Base-by-base conservation (phyloP, 2,329 filamentous ascomycete genomes). In the Penicillium sp. region DNA sequence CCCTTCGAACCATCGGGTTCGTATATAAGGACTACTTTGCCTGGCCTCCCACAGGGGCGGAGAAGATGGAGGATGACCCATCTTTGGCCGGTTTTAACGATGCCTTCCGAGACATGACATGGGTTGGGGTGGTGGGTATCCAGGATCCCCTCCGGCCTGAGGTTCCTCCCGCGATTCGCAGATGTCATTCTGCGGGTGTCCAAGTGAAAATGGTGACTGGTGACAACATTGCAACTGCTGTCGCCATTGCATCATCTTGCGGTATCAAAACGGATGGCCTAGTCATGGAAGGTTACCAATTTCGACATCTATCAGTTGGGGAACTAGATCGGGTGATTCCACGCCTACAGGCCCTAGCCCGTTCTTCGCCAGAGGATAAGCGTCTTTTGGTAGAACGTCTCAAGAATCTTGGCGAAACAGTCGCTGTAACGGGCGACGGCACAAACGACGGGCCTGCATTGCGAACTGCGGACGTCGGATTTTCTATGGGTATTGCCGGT, bases 71-170 rank as follows among this genome's bases (percentile, higher is more conserved):
- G 7, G 24, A 27, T 57, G 86, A 89, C 60, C 69, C 77, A 6
- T 81, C 79, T 21, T 81, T 87, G 54, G 86, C 83, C 18, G 77
- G 85, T 4, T 88, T 92, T 55, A 82, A 86, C 14, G 83, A 85
- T 54, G 70, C 92, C 2, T 88, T 90, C 70, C 80, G 81, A 48
- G 80, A 89, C 50, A 90, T 93, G 83, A 85, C 82, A 4, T 89
- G 91, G 75, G 75, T 91, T 60, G 85, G 85, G n/a, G 77, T 90
- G 39, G 86, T 89, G 45, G 88, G 88, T 62, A 90, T 91, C 65
- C 87, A 90, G 67, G 88, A 91, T 69, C 88, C 88, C 32, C 82
- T 90, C 16, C 79, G 88, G 52, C 79, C 82, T 5, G 86, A 87
- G 60, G 88, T 90, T 18, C 79, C 83, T 13, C 81, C 84, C 45